A percentile compares a stretch with the other conserved stretches of the same genome.
Evolutionary conservation across 2,329 filamentous ascomycete genomes (phyloP).

Genomic region (Pestalotiopsis sp.): DNA sequence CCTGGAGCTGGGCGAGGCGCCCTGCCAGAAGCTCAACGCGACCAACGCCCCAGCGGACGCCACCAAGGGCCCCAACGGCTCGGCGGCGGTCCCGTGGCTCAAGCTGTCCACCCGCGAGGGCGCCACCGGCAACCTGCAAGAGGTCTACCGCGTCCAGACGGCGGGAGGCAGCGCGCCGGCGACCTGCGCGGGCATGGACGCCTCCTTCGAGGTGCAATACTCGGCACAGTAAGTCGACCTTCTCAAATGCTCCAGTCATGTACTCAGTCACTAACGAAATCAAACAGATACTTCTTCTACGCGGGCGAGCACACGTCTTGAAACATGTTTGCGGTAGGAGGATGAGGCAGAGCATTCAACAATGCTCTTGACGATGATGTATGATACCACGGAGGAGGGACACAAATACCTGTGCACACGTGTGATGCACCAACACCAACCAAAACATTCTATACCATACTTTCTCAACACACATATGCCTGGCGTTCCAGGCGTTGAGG

Average conservation of each 20-base stretch:
- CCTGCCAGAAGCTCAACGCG: constrained; percentile 64
- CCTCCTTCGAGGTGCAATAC: constrained; percentile 76
- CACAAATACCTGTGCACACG: not conserved
- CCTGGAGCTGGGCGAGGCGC: constrained; percentile 59
- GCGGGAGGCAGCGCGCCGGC: constrained; percentile 77
- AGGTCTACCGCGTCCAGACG: constrained; percentile 84
- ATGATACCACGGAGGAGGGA: constrained; percentile 13
- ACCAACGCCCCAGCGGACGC: constrained; percentile 66
- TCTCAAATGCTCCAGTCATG: not conserved
- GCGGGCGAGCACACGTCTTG: constrained; percentile 14
- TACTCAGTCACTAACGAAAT: not conserved
- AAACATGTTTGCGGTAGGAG: not conserved
- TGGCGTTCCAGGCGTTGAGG: constrained; percentile 11
- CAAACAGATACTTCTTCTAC: constrained; percentile 33
- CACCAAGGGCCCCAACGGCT: constrained; percentile 60
- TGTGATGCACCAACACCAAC: not conserved
- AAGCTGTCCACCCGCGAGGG: constrained; percentile 62
- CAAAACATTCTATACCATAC: not conserved
- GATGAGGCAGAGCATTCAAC: constrained; percentile 3
- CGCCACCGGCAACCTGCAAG: constrained; percentile 65
- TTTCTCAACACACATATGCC: not conserved
- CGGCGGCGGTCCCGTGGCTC: constrained; percentile 79
- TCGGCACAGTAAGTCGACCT: constrained; percentile 72
- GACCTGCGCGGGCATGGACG: constrained; percentile 68
- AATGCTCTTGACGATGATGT: constrained; percentile 3